These are phyloP conservation scores for Lactarius vividus DNA, from an alignment of 768 basidiomycete genomes.

Conservation along the genomic window DNA sequence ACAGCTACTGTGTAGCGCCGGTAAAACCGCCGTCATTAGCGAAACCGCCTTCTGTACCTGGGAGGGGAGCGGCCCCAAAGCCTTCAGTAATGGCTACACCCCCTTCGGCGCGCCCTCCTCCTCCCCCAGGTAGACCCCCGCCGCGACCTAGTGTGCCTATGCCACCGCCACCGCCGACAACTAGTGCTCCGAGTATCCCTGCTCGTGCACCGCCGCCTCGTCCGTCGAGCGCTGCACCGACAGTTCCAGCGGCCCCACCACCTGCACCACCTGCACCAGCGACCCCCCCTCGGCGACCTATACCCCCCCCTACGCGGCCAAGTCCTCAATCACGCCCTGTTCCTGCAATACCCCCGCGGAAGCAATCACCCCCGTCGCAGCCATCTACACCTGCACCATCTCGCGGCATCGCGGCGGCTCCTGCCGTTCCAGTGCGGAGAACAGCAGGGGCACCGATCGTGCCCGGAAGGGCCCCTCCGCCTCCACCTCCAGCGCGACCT, in stretches of 20 bases:
- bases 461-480: slow-evolving; percentile 23
- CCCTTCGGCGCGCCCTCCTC: slow-evolving; percentile 33
- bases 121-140: slow-evolving; percentile 31
- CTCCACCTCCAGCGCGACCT: slow-evolving; percentile 24
- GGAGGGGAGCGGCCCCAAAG: slow-evolving; percentile 39
- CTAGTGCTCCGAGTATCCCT: slow-evolving; percentile 28
- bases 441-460: slow-evolving; percentile 14
- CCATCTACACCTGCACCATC: slow-evolving; percentile 26
- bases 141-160: slow-evolving; percentile 20
- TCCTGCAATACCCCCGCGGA: slow-evolving; percentile 30
- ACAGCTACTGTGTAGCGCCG: slow-evolving; percentile 27
- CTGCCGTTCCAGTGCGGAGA: slow-evolving; percentile 26
- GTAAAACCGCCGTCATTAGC: slow-evolving; percentile 20
- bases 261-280: slow-evolving; percentile 33
- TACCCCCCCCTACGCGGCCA: slow-evolving; percentile 34
- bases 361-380: slow-evolving; percentile 29
- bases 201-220: slow-evolving; percentile 31
- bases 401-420: slow-evolving; percentile 7
- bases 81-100: slow-evolving; percentile 28
- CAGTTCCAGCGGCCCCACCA: slow-evolving; percentile 30
- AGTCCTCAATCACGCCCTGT: slow-evolving; percentile 32
- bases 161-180: slow-evolving; percentile 25
- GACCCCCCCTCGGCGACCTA: slow-evolving; percentile 38
- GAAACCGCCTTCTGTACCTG: slow-evolving; percentile 31
- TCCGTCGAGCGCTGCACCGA: slow-evolving; percentile 38